phyloP scores from a whole-genome alignment of 73 alveolate genomes.

The Tetrahymena malaccensis region DNA sequence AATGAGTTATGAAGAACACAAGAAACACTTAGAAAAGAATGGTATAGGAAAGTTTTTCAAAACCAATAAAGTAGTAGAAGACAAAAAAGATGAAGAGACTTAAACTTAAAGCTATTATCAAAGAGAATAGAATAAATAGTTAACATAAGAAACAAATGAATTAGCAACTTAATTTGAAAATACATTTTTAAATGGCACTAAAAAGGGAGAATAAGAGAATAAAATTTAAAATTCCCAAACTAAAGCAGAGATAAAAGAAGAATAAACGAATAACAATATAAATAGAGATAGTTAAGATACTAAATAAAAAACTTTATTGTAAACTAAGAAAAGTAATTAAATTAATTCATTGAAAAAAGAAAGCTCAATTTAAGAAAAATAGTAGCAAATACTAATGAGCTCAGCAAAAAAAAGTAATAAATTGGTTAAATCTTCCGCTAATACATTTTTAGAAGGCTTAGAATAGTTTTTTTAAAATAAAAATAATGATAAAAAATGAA shows the following conservation, averaged over 20 bases:
- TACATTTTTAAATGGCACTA: not conserved
- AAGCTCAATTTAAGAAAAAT: not conserved
- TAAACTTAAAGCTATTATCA: not conserved
- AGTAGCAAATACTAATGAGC: not conserved
- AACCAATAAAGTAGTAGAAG: not conserved
- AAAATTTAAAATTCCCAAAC: too few relatives aligned
- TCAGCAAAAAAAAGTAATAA: not conserved
- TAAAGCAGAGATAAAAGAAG: not conserved
- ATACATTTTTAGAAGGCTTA: not conserved
- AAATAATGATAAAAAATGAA: not conserved
- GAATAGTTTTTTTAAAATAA: not conserved
- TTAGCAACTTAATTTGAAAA: not conserved
- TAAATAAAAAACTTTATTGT: not conserved
- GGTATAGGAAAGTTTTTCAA: slow-evolving; percentile 28
- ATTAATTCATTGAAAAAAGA: not conserved
- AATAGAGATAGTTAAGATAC: not conserved
- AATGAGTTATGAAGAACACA: slow-evolving; percentile 18
- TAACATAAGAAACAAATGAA: not conserved
- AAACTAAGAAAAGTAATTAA: too few relatives aligned
- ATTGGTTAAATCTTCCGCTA: not conserved
- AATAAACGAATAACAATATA: too few relatives aligned
- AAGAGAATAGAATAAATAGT: not conserved
- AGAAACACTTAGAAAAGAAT: slow-evolving; percentile 11
- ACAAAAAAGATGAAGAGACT: not conserved
- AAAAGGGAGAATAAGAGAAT: not conserved